Evolutionary conservation across 2,329 filamentous ascomycete species (phyloP), one percentile per base, ranked within the genome.

Genomic region (Chaetomium olivaceum): DNA sequence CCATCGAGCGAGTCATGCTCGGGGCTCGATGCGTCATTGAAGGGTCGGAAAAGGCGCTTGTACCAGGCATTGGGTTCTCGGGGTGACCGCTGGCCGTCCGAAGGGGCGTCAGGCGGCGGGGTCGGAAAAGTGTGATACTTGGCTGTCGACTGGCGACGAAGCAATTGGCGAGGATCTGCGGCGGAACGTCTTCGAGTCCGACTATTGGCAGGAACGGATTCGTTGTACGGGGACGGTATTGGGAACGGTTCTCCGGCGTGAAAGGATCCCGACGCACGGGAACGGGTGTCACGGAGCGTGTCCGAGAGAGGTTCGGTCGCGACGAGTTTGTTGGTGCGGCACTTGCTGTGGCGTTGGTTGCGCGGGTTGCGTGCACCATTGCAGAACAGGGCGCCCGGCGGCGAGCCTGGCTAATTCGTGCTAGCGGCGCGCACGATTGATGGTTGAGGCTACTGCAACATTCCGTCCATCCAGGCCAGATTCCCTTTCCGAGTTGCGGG

Each of bases 51-150:
- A 66, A 75, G 39, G 68, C 74, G 29, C 69, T 71, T 46, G 77
- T 77, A 66, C 71, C 75, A 58, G 69, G 73, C 54, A 73, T 74
- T 60, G 72, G 74, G 48, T 55, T 70, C 46, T 54, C 52, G 71
- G 59, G 36, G 69, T 61, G 57, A 67, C 48, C 54, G 56, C 0
- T 14, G 61, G 1, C 62, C 72, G 19, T 81, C 82, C 62, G 87
- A 86, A 2, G 88, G 86, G 1, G 86, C 86, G 70, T 86, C 87
- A 14, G 91, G 91, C 19, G 91, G 90, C 39, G 87, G 83, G 0
- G 89, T 91, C 2, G 91, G 91, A 72, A 95, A 94, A 7, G 91
- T 94, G 73, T 93, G 90, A 78, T 94, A 95, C 74, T 89, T 88
- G 70, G 88, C 81, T 7, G 76, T 75, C 9, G 80, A 78, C 27